Evolutionary conservation across 2,329 filamentous ascomycete species (phyloP), one percentile per base, ranked within the genome.

Genomic region (Pseudogymnoascus sp.): DNA sequence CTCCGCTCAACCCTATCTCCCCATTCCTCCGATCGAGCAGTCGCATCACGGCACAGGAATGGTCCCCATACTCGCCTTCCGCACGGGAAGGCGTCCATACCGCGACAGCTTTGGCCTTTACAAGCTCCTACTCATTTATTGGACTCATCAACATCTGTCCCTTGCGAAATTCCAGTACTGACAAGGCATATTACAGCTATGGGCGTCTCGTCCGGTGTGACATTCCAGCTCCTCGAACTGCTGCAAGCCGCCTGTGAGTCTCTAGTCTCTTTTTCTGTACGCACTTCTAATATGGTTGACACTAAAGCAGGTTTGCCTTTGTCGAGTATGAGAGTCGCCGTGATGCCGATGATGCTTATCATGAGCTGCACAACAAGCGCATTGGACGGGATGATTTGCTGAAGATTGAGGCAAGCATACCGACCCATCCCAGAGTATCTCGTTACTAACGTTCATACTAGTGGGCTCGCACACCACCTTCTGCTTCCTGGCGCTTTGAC

Each of bases 311-410:
- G 70, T 99, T 99, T 77, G 95, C 95, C 39, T 99, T 99, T 76
- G 95, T 99, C 68, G 95, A 99, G 79, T 99, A 99, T 77, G 95
- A 99, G 81, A 96, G 93, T 77, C 91, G 93, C 72, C 93, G 95
- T 71, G 95, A 99, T 82, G 93, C 95, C 68, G 95, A 99, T 77
- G 95, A 99, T 80, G 95, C 95, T 59, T 99, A 99, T 76, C 91
- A 99, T 77, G 95, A 99, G 80, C 99, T 99, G 95, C 95, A 99
- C 76, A 97, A 97, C 82, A 97, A 97, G 86, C 91, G 93, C 69
- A 92, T 99, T 71, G 93, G 92, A 59, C 89, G 93, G 67, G 95
- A 99, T 74, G 95, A 99, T 73, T 80, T 96, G 65, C 76, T 99
- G 79, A 99, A 99, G 81, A 97, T 99, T 69, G 95, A 99, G 85